phyloP scores from a whole-genome alignment of 257 asterid genomes.

The Solanum corneliomulleri region DNA sequence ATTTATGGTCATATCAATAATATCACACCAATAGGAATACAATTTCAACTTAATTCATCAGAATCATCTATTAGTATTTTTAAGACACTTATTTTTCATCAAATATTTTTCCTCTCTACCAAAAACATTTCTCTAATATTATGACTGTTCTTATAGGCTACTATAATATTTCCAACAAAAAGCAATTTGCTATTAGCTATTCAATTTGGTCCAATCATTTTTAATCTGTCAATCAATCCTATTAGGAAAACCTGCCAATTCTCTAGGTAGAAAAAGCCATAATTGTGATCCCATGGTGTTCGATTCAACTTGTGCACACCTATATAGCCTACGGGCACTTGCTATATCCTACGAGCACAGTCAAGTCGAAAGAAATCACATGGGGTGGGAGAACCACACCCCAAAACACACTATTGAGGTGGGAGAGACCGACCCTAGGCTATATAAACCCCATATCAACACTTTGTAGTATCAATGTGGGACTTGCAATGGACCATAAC shows the following conservation, averaged over 20 bases:
- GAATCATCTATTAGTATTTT: neutral
- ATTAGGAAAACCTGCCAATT: neutral
- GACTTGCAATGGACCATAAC: neutral
- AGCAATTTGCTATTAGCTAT: neutral
- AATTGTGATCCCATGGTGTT: neutral
- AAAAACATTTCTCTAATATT: neutral
- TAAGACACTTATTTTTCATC: too few relatives aligned
- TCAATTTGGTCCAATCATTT: neutral
- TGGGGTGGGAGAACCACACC: neutral
- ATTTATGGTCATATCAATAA: neutral
- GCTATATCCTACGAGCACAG: neutral
- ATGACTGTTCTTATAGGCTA: neutral
- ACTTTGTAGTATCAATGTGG: neutral
- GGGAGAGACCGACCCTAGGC: neutral
- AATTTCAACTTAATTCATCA: neutral
- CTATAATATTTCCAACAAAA: neutral
- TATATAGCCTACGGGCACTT: neutral
- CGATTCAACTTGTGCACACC: neutral
- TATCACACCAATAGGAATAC: neutral
- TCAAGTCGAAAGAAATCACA: neutral
- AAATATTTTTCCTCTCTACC: too few relatives aligned
- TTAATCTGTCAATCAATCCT: neutral
- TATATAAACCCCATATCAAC: neutral
- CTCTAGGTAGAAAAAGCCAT: neutral
- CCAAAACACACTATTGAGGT: neutral